Evolutionary conservation across 2,329 filamentous ascomycete species (phyloP).

Genomic region (Phialemonium atrogriseum): DNA sequence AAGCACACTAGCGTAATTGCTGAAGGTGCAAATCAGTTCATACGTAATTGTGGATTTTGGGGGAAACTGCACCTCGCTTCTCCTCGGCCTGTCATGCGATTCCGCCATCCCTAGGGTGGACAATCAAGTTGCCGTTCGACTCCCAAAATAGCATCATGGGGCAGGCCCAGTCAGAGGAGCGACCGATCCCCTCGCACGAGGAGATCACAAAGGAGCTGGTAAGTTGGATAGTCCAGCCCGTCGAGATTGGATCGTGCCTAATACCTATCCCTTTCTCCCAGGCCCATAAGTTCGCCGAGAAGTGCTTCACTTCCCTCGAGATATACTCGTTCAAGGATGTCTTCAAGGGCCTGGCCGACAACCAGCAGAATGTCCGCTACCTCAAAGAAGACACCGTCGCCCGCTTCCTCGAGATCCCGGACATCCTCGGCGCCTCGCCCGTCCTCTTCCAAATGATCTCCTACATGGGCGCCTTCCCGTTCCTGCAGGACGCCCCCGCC

Average conservation of each 20-base stretch:
- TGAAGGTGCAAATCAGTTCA: too few relatives aligned
- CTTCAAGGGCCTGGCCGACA: slow-evolving; percentile 61
- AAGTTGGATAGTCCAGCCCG: slow-evolving; percentile 12
- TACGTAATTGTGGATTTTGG: too few relatives aligned
- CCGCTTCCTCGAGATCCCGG: slow-evolving; percentile 65
- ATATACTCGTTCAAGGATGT: slow-evolving; percentile 67
- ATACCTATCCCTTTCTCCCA: slow-evolving; percentile 17
- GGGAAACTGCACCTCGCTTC: too few relatives aligned
- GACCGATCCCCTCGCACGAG: slow-evolving; percentile 37
- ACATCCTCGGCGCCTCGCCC: slow-evolving; percentile 57
- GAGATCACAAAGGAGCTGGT: slow-evolving; percentile 44
- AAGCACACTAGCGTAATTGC: too few relatives aligned
- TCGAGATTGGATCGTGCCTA: background rate
- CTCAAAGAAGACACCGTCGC: slow-evolving; percentile 63
- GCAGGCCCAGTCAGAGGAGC: slow-evolving; percentile 40
- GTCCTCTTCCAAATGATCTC: slow-evolving; percentile 65
- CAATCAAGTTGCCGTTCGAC: too few relatives aligned
- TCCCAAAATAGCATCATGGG: slow-evolving; percentile 45
- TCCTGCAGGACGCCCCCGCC: slow-evolving; percentile 60
- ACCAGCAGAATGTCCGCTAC: slow-evolving; percentile 52
- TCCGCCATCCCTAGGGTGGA: too few relatives aligned
- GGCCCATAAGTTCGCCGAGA: slow-evolving; percentile 57
- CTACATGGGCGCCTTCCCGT: slow-evolving; percentile 66
- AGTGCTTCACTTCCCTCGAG: slow-evolving; percentile 64
- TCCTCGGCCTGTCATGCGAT: too few relatives aligned